These are phyloP conservation scores for Saposhnikovia divaricata DNA, from an alignment of 129 eudicot species.

Conservation along the genomic window DNA sequence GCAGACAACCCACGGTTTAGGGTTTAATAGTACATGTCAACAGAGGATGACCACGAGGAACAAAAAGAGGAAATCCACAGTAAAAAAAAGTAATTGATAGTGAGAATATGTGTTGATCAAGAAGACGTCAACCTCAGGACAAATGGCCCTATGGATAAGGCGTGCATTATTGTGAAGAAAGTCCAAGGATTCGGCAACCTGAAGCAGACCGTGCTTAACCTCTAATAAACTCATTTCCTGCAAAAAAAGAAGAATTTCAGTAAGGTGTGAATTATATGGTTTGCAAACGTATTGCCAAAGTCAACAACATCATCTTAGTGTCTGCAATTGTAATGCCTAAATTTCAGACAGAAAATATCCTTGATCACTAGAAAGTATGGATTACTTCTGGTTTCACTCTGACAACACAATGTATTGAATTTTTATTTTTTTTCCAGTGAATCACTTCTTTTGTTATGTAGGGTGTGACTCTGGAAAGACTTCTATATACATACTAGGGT, in stretches of 20 bases:
- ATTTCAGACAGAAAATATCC: background rate
- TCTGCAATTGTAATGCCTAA: background rate
- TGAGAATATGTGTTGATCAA: background rate
- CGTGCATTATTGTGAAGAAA: constrained; percentile 89
- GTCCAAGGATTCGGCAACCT: constrained; percentile 86
- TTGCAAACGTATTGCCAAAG: background rate
- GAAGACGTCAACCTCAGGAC: constrained; percentile 74
- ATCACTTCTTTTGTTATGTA: background rate
- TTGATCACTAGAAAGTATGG: background rate
- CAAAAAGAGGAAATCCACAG: background rate
- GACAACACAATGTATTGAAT: background rate
- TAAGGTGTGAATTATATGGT: background rate
- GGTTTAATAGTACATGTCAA: no score
- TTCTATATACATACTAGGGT: background rate
- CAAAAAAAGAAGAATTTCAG: constrained; percentile 19
- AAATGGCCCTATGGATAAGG: constrained; percentile 75
- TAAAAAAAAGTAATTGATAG: background rate
- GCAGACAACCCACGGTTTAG: background rate
- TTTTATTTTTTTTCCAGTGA: background rate
- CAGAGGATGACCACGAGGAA: background rate
- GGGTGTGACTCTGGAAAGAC: background rate
- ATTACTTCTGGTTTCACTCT: background rate
- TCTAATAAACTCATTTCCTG: constrained; percentile 97
- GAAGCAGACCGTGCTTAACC: constrained; percentile 94
- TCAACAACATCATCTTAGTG: background rate